Percentiles rank a stretch among this genome's conserved stretches.
phyloP scores from a whole-genome alignment of 805 yeast species.

The Pichia heedii region DNA sequence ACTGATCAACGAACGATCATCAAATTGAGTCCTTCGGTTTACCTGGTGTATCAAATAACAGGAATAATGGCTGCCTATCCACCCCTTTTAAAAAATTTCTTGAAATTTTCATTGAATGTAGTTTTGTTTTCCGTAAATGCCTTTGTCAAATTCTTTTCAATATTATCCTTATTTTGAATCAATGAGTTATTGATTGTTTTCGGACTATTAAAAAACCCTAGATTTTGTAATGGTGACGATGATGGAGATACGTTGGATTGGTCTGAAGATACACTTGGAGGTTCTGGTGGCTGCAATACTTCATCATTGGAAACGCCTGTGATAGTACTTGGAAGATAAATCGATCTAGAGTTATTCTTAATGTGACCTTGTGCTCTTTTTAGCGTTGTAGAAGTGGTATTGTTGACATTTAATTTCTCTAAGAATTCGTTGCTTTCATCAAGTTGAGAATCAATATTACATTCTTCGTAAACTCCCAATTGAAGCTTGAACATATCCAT shows the following conservation, averaged over 20 bases:
- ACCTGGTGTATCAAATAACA: no score
- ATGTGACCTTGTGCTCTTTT: constrained; percentile 5
- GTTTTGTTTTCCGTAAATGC: constrained; percentile 47
- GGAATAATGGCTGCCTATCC: no score
- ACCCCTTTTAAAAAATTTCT: constrained; percentile 42
- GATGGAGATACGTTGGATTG: not conserved
- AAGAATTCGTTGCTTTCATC: constrained; percentile 22
- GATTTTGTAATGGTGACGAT: constrained; percentile 4
- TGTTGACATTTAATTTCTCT: constrained; percentile 16
- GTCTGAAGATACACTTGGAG: constrained; percentile 6
- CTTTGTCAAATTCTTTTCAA: constrained; percentile 36
- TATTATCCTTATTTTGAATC: constrained; percentile 34
- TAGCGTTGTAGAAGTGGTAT: not conserved
- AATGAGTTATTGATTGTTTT: constrained; percentile 24
- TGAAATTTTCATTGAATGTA: constrained; percentile 61
- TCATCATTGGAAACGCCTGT: not conserved
- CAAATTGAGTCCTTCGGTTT: no score
- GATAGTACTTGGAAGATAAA: constrained; percentile 11
- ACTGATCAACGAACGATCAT: no score
- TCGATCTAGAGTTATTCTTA: constrained; percentile 9
- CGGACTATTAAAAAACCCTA: constrained; percentile 15
- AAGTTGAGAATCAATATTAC: constrained; percentile 15
- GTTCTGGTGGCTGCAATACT: constrained; percentile 11
- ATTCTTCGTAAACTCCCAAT: constrained; percentile 27
- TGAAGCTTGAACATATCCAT: constrained; percentile 33